Conservation (phyloP, 2,329 filamentous ascomycete genomes). For the Colletotrichum cuscutae region DNA sequence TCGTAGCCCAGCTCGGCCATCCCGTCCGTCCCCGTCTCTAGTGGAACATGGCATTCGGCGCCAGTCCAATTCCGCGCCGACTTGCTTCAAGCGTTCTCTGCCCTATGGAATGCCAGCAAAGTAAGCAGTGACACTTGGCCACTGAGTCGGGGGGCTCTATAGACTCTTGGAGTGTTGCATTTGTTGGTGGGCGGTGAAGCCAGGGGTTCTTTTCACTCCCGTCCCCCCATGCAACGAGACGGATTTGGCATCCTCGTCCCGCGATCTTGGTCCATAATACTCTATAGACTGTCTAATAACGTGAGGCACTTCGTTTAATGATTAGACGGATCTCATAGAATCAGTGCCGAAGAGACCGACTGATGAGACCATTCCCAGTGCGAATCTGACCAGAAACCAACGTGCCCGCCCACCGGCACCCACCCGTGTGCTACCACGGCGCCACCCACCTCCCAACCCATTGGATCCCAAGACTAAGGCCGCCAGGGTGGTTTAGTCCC, state of each 20-base stretch:
- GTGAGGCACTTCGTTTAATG: not conserved
- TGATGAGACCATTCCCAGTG: constrained; percentile 8
- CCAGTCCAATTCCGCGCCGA: constrained; percentile 25
- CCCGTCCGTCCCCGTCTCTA: constrained; percentile 14
- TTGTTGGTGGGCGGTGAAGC: not conserved
- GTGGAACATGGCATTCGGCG: constrained; percentile 32
- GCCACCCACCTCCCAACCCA: not conserved
- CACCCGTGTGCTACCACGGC: not conserved
- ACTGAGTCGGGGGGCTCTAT: not conserved
- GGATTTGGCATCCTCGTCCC: not conserved
- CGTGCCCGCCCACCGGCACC: not conserved
- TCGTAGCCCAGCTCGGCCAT: constrained; percentile 17
- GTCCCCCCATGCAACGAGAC: not conserved
- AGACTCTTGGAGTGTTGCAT: not conserved
- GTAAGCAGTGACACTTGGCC: not conserved
- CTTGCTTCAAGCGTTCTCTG: not conserved
- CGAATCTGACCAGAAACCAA: constrained; percentile 5
- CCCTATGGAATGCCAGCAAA: not conserved
- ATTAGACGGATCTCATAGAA: not conserved
- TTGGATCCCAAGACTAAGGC: not conserved
- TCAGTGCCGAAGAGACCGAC: constrained; percentile 1
- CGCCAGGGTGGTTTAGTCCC: not conserved
- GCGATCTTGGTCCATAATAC: not conserved
- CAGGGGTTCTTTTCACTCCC: constrained; percentile 1
- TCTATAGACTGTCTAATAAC: not conserved